Conservation (phyloP, 2,329 filamentous ascomycete genomes). For the Cladosporium austrohemisphaericum region DNA sequence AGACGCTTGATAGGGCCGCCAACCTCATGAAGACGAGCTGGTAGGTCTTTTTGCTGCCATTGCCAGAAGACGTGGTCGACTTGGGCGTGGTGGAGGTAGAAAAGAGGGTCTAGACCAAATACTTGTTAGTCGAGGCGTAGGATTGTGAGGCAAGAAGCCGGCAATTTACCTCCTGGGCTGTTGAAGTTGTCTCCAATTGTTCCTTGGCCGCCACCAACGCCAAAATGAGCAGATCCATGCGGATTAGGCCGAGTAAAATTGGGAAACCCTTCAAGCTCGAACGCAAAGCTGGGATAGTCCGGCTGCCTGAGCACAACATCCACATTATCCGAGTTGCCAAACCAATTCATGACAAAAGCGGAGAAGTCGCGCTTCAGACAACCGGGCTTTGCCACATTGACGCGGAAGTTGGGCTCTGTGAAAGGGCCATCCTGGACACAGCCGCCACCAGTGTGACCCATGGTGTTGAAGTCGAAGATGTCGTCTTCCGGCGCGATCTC, state of each 20-base stretch:
- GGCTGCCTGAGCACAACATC: slow-evolving; percentile 16
- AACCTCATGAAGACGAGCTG: slow-evolving; percentile 32
- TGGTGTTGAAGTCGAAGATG: slow-evolving; percentile 11
- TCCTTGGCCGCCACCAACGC: slow-evolving; percentile 20
- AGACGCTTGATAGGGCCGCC: slow-evolving; percentile 33
- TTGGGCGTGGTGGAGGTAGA: slow-evolving; percentile 17
- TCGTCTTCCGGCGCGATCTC: slow-evolving; percentile 16
- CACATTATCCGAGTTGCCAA: slow-evolving; percentile 9
- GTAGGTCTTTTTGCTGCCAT: slow-evolving; percentile 26
- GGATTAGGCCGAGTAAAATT: slow-evolving; percentile 7
- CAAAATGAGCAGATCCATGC: slow-evolving; percentile 23
- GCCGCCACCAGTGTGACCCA: slow-evolving; percentile 12
- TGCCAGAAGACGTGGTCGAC: slow-evolving; percentile 17
- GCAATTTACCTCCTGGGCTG: slow-evolving; percentile 20
- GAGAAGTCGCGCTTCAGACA: not conserved
- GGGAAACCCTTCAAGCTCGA: slow-evolving; percentile 17
- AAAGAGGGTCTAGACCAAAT: slow-evolving; percentile 18
- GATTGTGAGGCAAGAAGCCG: not conserved
- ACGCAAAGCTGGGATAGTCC: slow-evolving; percentile 20
- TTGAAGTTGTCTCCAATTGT: slow-evolving; percentile 21
- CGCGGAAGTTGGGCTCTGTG: slow-evolving; percentile 12
- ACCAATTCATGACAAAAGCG: not conserved
- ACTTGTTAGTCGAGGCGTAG: not conserved
- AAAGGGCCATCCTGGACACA: slow-evolving; percentile 29
- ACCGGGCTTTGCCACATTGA: slow-evolving; percentile 11